These are phyloP conservation scores for Salix arbutifolia DNA, from an alignment of 345 rosid genomes.

Conservation along the genomic window DNA sequence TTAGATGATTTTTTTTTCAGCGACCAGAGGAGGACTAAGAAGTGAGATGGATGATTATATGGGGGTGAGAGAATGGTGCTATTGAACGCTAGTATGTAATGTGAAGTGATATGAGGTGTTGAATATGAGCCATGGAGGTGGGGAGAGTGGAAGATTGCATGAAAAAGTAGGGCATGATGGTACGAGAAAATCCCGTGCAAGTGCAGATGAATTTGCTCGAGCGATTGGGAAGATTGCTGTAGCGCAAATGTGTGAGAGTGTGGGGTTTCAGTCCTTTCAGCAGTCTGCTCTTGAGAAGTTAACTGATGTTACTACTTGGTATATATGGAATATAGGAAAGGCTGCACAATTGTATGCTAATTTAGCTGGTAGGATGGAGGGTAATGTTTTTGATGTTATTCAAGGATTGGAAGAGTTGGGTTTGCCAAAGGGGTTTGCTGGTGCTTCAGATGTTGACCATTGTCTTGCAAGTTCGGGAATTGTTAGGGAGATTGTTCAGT, in stretches of 20 bases:
- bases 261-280: conserved; percentile 72
- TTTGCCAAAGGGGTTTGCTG: conserved; percentile 52
- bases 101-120: conserved; percentile 57
- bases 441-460: conserved; percentile 50
- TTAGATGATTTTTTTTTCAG: background rate
- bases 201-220: conserved; percentile 43
- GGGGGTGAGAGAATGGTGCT: conserved; percentile 33
- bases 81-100: conserved; percentile 16
- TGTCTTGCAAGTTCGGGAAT: conserved; percentile 63
- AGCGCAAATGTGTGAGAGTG: conserved; percentile 67
- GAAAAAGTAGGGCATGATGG: conserved; percentile 18
- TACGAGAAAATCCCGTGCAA: conserved; percentile 35
- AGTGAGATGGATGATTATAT: conserved; percentile 2
- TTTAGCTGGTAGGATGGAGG: conserved; percentile 58
- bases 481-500: conserved; percentile 57
- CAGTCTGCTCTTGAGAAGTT: conserved; percentile 67
- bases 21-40: background rate
- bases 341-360: conserved; percentile 50
- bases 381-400: conserved; percentile 57
- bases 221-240: conserved; percentile 59
- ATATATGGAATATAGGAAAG: conserved; percentile 55
- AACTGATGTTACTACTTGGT: conserved; percentile 51
- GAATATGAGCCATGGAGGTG: conserved; percentile 88
- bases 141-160: conserved; percentile 48
- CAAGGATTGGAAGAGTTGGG: conserved; percentile 73